A percentile compares a stretch with the other conserved stretches of the same genome.
These are phyloP conservation scores for Kurtzmaniella cleridarum DNA, from an alignment of 805 yeast genomes.

Conservation along the genomic window DNA sequence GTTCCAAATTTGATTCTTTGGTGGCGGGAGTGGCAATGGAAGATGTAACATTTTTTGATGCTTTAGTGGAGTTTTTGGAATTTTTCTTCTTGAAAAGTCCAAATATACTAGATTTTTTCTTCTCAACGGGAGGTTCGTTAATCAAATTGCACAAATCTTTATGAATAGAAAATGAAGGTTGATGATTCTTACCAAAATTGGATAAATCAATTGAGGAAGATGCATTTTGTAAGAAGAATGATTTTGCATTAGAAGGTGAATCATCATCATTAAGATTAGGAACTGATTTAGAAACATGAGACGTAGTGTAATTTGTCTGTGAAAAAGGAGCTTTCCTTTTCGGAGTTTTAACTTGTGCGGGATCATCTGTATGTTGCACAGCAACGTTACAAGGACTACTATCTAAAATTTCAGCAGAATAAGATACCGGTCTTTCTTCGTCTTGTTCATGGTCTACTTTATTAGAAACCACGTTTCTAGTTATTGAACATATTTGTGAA, in stretches of 20 bases:
- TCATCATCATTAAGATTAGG: slow-evolving; percentile 11
- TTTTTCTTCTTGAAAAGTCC: slow-evolving; percentile 4
- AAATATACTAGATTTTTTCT: slow-evolving; percentile 3
- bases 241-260: not conserved
- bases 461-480: too few relatives aligned
- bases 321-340: not conserved
- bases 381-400: not conserved
- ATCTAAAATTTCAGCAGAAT: slow-evolving; percentile 14
- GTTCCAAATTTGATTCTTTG: too few relatives aligned
- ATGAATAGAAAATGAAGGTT: slow-evolving; percentile 28
- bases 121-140: slow-evolving; percentile 5
- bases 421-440: slow-evolving; percentile 17
- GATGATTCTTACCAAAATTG: slow-evolving; percentile 34
- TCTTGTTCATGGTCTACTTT: not conserved
- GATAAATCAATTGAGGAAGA: slow-evolving; percentile 37
- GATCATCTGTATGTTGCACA: not conserved
- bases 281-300: slow-evolving; percentile 9
- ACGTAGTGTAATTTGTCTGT: not conserved
- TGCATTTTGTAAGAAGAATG: slow-evolving; percentile 6
- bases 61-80: not conserved
- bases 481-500: not conserved
- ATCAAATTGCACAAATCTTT: slow-evolving; percentile 9
- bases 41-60: not conserved
- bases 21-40: not conserved
- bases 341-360: not conserved